Percentiles rank a stretch among this genome's conserved stretches.
Evolutionary conservation across 352 stramenopile genomes (phyloP).

Genomic region (Phytophthora nicotianae): DNA sequence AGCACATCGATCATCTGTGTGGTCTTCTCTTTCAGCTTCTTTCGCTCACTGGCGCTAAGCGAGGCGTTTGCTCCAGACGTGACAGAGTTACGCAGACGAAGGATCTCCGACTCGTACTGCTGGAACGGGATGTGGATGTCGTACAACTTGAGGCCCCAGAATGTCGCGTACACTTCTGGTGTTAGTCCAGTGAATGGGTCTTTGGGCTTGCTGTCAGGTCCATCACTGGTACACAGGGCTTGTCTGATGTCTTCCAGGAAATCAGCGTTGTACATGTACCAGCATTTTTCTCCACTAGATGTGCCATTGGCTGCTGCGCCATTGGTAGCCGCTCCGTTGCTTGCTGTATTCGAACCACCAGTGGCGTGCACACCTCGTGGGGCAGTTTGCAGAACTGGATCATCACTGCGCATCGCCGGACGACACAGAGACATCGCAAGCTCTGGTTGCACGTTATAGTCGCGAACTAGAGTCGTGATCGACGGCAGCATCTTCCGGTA

Average conservation of each 20-base stretch:
- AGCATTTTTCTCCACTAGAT: conserved; percentile 37
- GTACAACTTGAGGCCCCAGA: conserved; percentile 88
- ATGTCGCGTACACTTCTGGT: conserved; percentile 80
- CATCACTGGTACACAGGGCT: conserved; percentile 37
- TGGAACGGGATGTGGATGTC: conserved; percentile 87
- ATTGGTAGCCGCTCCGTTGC: conserved; percentile 12
- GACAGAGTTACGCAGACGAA: conserved; percentile 67
- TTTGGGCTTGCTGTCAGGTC: conserved; percentile 25
- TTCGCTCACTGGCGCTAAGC: conserved; percentile 64
- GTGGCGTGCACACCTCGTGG: conserved; percentile 67
- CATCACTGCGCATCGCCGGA: conserved; percentile 78
- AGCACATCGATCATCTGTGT: conserved; percentile 83
- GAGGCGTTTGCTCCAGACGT: conserved; percentile 36
- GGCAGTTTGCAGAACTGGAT: conserved; percentile 64
- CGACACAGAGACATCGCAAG: conserved; percentile 81
- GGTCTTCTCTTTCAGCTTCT: conserved; percentile 84
- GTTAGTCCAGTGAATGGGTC: conserved; percentile 73
- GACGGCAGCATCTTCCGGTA: conserved; percentile 80
- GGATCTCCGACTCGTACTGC: conserved; percentile 87
- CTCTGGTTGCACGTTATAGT: conserved; percentile 77
- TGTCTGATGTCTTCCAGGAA: conserved; percentile 65
- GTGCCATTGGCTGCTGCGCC: conserved; percentile 14
- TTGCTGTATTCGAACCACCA: conserved; percentile 36
- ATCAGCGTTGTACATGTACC: conserved; percentile 70
- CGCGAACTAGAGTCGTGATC: conserved; percentile 60